phyloP scores from a whole-genome alignment of 2,329 filamentous ascomycete species.

The Alternaria arborescens region DNA sequence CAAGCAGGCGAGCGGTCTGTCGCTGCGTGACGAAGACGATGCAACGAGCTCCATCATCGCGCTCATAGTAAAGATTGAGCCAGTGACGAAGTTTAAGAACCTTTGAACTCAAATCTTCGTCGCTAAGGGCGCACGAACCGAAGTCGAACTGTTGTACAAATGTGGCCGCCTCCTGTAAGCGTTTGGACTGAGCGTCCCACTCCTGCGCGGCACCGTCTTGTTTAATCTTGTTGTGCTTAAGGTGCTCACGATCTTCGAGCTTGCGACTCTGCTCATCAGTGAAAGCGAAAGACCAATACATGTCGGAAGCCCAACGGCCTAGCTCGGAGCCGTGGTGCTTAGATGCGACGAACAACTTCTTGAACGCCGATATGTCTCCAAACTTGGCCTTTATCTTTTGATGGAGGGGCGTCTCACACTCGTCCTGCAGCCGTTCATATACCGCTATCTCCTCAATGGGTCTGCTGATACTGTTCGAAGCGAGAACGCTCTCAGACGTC shows the following conservation, averaged over 20 bases:
- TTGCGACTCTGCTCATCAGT: constrained; percentile 68
- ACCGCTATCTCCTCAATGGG: constrained; percentile 67
- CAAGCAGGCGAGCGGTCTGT: constrained; percentile 77
- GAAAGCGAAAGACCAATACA: constrained; percentile 77
- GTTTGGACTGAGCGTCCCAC: constrained; percentile 62
- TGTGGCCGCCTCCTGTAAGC: constrained; percentile 66
- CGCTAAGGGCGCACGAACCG: constrained; percentile 47
- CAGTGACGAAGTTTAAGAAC: constrained; percentile 69
- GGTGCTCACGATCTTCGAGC: constrained; percentile 65
- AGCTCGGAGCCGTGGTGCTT: constrained; percentile 70
- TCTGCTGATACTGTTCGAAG: constrained; percentile 66
- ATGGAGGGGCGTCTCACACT: constrained; percentile 72
- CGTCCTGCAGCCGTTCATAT: constrained; percentile 62
- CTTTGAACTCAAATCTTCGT: constrained; percentile 73
- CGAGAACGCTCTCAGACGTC: constrained; percentile 66
- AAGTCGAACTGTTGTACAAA: constrained; percentile 65
- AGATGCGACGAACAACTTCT: constrained; percentile 67
- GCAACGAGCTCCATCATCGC: constrained; percentile 68
- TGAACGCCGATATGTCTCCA: constrained; percentile 62
- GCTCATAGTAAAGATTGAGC: constrained; percentile 69
- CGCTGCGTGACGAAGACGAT: constrained; percentile 88
- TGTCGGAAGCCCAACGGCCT: constrained; percentile 85
- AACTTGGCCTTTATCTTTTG: constrained; percentile 63
- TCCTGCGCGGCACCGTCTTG: constrained; percentile 44
- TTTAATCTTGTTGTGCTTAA: constrained; percentile 41